Conservation (phyloP, 2,329 filamentous ascomycete species). For the Fusarium sp. region DNA sequence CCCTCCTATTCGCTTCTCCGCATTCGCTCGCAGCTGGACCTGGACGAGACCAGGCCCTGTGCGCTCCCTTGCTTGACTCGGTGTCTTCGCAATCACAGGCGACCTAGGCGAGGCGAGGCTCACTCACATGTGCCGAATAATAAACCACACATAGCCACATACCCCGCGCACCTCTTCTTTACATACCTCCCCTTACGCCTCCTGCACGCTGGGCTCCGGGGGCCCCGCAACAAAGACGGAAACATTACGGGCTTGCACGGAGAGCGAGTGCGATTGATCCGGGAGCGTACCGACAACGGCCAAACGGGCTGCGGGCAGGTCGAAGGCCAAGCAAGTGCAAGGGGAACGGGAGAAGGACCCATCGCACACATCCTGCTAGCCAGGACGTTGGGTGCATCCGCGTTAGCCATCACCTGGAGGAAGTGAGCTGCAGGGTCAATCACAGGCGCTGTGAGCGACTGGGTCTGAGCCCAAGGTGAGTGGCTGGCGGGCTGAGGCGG, state of each 20-base stretch:
- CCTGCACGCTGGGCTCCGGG: constrained; percentile 22
- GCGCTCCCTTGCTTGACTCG: constrained; percentile 22
- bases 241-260: constrained; percentile 29
- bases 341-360: neutral
- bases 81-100: constrained; percentile 24
- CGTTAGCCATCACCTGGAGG: neutral
- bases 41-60: constrained; percentile 5
- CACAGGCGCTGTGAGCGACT: neutral
- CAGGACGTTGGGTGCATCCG: constrained; percentile 1
- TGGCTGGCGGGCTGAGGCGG: constrained; percentile 21
- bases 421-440: constrained; percentile 4
- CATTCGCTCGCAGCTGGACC: constrained; percentile 3
- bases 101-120: neutral
- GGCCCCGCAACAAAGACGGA: constrained; percentile 31
- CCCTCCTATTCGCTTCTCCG: constrained; percentile 23
- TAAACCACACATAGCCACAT: constrained; percentile 21
- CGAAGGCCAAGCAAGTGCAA: neutral
- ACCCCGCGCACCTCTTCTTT: constrained; percentile 28
- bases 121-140: constrained; percentile 33
- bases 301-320: neutral
- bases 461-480: constrained; percentile 13
- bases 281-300: constrained; percentile 7
- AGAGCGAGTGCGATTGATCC: constrained; percentile 10
- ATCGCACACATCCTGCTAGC: neutral
- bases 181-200: constrained; percentile 7